Base-by-base conservation (phyloP, 805 yeast species). In the Ogataea polymorpha region DNA sequence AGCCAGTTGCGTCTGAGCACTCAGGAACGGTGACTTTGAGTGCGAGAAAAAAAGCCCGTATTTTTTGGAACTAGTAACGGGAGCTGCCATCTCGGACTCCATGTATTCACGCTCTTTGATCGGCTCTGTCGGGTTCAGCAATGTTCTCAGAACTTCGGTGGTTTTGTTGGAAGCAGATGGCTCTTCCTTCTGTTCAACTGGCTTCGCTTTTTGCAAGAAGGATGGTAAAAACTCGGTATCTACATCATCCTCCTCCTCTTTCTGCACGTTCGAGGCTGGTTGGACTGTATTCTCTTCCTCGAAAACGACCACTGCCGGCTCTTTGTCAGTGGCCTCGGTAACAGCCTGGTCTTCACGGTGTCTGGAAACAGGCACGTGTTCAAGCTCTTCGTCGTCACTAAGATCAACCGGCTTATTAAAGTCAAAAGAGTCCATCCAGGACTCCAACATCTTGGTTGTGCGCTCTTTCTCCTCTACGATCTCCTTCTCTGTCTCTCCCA, bases 11-110 rank as follows among this genome's bases (percentile, higher is more conserved):
- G 96, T 72, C 63, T 90, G 98, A 0, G 96, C 82, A 37, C 76
- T 77, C 48, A 91, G 67, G 64, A 87, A 91, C 1, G 96, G 96
- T 1, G 97, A 90, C 14, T 84, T 84, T 10, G 71, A 66, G 59
- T 91, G 97, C 2, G 82, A 67, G 74, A 95, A 91, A 61, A 91
- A 90, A n/a, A 25, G 89, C 66, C 6, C 87, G 80, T 34, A 65
- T 55, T 28, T 62, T 62, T 49, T 58, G 69, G 45, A 39, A 11
- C 35, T 11, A 5, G 46, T 32, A 7, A 42, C 48, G 6, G 38
- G 44, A 5, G 46, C 42, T 11, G 40, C 43, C 3, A 59, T 44
- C n/a, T 14, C 45, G 48, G 77, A 75, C 11, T 46, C 54, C n/a
- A 64, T 72, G 15, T 68, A 72, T 20, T 66, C 63, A 5, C 63